These are phyloP conservation scores for Pulchroboletus neoregius DNA, from an alignment of 1,284 basidiomycete species.

Conservation along the genomic window DNA sequence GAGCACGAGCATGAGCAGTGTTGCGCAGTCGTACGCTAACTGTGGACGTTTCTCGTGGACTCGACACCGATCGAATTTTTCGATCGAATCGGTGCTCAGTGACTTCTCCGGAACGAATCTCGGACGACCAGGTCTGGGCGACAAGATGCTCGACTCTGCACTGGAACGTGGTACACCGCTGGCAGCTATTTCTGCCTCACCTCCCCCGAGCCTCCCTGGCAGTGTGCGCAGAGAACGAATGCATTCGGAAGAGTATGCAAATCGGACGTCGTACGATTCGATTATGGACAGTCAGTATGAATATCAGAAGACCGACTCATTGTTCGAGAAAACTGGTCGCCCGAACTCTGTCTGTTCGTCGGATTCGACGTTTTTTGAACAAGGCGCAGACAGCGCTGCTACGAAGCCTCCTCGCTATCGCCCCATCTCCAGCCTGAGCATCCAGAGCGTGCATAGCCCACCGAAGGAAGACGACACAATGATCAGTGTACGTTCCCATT, in stretches of 20 bases:
- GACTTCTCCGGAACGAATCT: slow-evolving; percentile 56
- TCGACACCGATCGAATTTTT: slow-evolving; percentile 55
- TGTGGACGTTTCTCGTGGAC: slow-evolving; percentile 61
- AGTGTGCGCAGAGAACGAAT: slow-evolving; percentile 12
- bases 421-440: slow-evolving; percentile 61
- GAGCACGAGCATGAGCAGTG: slow-evolving; percentile 48
- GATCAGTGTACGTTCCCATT: slow-evolving; percentile 57
- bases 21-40: slow-evolving; percentile 50
- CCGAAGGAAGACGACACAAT: slow-evolving; percentile 64
- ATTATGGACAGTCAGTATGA: slow-evolving; percentile 47
- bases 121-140: slow-evolving; percentile 73
- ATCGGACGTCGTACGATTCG: slow-evolving; percentile 54
- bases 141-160: slow-evolving; percentile 81
- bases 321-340: slow-evolving; percentile 61
- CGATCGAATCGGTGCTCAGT: slow-evolving; percentile 63
- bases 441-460: slow-evolving; percentile 47
- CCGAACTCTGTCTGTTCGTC: slow-evolving; percentile 47
- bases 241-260: slow-evolving; percentile 25
- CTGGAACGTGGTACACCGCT: slow-evolving; percentile 57
- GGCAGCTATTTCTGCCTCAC: slow-evolving; percentile 65
- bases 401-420: slow-evolving; percentile 47
- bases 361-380: slow-evolving; percentile 63
- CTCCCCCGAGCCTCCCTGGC: slow-evolving; percentile 43
- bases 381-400: slow-evolving; percentile 34
- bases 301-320: slow-evolving; percentile 43